Conservation (phyloP, 371 early-diverging fungal genomes). For the Mortierella sp. region DNA sequence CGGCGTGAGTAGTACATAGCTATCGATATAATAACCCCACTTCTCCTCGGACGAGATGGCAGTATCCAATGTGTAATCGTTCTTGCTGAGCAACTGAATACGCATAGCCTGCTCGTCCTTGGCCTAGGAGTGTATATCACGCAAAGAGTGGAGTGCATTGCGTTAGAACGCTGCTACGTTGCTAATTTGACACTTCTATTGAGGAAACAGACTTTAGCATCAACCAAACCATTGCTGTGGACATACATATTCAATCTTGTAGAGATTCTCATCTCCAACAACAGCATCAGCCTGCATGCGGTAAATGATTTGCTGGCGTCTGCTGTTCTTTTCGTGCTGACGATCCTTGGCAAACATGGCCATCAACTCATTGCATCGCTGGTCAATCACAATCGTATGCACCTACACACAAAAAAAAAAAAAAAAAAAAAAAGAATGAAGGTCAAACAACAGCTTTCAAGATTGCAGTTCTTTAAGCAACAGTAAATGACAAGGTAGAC, state of each 20-base stretch:
- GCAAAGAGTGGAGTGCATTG: background rate
- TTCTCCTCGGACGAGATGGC: constrained; percentile 85
- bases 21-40: constrained; percentile 94
- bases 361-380: constrained; percentile 65
- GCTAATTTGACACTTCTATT: background rate
- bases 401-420: too few species aligned
- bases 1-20: constrained; percentile 82
- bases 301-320: constrained; percentile 82
- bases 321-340: constrained; percentile 64
- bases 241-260: constrained; percentile 86
- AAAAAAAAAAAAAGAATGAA: too few species aligned
- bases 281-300: constrained; percentile 84
- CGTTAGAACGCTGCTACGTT: background rate
- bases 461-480: too few species aligned
- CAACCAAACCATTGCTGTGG: constrained; percentile 5
- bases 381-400: constrained; percentile 67
- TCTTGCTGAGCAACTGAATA: constrained; percentile 86
- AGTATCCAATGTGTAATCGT: constrained; percentile 82
- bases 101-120: constrained; percentile 75
- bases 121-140: constrained; percentile 55
- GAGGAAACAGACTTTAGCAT: constrained; percentile 3
- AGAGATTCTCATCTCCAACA: constrained; percentile 85
- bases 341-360: constrained; percentile 65
- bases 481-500: background rate
- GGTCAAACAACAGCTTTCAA: background rate